phyloP scores from a whole-genome alignment of 2,329 filamentous ascomycete species.

The Alternaria triticina region DNA sequence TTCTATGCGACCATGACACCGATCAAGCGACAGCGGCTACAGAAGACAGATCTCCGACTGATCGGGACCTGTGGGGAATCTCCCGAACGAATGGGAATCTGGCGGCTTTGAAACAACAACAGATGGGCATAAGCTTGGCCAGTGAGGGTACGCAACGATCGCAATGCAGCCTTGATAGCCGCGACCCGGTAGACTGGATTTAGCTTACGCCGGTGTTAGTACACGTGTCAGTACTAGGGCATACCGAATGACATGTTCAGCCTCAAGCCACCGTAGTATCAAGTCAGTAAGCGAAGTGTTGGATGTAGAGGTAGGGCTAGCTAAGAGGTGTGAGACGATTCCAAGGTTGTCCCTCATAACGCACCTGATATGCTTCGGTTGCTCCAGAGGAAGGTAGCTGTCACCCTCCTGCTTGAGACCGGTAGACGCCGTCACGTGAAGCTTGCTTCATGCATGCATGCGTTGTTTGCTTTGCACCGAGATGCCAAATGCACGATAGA shows the following conservation, averaged over 20 bases:
- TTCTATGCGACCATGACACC: conserved; percentile 8
- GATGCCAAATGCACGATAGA: conserved; percentile 11
- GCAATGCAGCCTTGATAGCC: conserved; percentile 17
- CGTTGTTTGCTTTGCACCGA: neutral
- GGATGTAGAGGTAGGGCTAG: neutral
- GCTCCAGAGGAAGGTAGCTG: neutral
- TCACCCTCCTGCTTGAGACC: neutral
- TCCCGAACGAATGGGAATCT: conserved; percentile 18
- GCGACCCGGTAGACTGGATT: conserved; percentile 13
- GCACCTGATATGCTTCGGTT: neutral
- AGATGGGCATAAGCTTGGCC: conserved; percentile 12
- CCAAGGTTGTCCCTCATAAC: neutral
- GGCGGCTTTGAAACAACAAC: conserved; percentile 14
- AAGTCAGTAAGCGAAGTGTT: conserved; percentile 16
- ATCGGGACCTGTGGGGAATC: conserved; percentile 10
- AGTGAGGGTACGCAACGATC: conserved; percentile 15
- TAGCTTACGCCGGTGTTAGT: conserved; percentile 13
- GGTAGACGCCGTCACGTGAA: conserved; percentile 1
- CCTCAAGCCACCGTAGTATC: conserved; percentile 17
- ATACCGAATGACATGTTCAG: conserved; percentile 13
- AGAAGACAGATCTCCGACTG: conserved; percentile 11
- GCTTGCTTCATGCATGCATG: conserved; percentile 1
- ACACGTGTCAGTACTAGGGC: conserved; percentile 25
- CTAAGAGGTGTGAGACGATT: neutral
- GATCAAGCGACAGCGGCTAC: conserved; percentile 21